Base-by-base conservation (phyloP, 2,329 filamentous ascomycete genomes). In the Colletotrichum simmondsii region DNA sequence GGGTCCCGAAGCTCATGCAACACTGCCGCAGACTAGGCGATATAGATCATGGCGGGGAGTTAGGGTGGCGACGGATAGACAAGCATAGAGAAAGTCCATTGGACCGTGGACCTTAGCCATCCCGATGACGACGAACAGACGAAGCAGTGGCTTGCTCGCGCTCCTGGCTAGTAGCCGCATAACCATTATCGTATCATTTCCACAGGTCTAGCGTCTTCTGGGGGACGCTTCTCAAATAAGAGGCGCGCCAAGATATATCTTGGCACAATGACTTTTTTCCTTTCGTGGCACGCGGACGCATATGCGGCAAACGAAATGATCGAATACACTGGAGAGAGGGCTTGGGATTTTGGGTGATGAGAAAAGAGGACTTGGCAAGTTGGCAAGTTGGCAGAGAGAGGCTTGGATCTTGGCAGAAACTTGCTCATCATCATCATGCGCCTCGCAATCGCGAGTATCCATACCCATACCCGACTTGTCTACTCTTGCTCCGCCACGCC, bases 181-280 rank as follows among this genome's bases (percentile, higher is more conserved):
- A 59, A 26, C 32, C 35, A 54, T 42, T 16, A 30, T 59, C 42
- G 52, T 49, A 58, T 54, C 66, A 58, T 58, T 12, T 12, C 53
- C 16, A 5, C 37, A 35, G 54, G 22, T 19, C 60, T 24, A 26
- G 37, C 60, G 52, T 32, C 49, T 32, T n/a, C 32, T 11, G 30
- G 61, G 37, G 61, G 22, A 19, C 24, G 35, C 28, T 24, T 7
- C 5, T 30, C 32, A 49, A 49, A 42, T 7, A n/a, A 60, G 32
- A 46, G 42, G 59, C 37, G n/a, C 42, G 60, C 46, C 60, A 63
- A 63, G 61, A 24, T 4, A n/a, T 54, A 32, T 63, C 61, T 63
- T 63, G 61, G 61, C 61, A n/a, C 11, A 24, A 52, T 35, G 22
- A 11, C 46, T 54, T 30, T 42, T 42, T 42, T 35, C 30, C 30